These are phyloP conservation scores for Coprinellus aureogranulatus DNA, from an alignment of 768 basidiomycete species.

Conservation along the genomic window DNA sequence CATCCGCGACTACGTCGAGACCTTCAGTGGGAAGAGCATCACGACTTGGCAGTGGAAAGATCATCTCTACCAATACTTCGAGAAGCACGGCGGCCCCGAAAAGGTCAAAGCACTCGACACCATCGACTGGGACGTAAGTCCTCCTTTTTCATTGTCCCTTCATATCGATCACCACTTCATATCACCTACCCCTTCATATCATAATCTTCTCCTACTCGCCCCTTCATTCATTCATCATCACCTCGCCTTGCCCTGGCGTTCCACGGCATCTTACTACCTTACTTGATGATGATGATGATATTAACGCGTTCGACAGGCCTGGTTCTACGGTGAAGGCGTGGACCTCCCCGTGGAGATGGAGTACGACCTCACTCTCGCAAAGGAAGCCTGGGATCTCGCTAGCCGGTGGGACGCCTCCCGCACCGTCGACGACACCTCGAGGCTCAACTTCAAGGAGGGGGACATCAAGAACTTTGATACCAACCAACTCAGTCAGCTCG, in stretches of 20 bases:
- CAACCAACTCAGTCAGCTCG: slow-evolving; percentile 67
- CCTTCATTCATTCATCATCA: background rate
- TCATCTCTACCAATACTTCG: slow-evolving; percentile 73
- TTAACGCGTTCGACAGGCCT: slow-evolving; percentile 44
- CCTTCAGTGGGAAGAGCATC: slow-evolving; percentile 80
- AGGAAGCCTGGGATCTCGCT: slow-evolving; percentile 69
- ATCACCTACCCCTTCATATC: background rate
- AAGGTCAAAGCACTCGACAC: slow-evolving; percentile 64
- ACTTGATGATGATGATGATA: too few relatives aligned
- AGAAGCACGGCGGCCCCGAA: slow-evolving; percentile 52
- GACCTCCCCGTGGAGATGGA: slow-evolving; percentile 70
- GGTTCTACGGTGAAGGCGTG: slow-evolving; percentile 79
- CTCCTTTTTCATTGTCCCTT: background rate
- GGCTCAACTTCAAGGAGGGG: slow-evolving; percentile 51
- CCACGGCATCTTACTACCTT: background rate
- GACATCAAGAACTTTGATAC: slow-evolving; percentile 69
- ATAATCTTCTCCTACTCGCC: background rate
- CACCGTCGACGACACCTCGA: slow-evolving; percentile 35
- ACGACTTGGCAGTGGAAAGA: slow-evolving; percentile 81
- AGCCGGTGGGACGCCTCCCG: slow-evolving; percentile 71
- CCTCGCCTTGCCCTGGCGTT: background rate
- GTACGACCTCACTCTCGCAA: slow-evolving; percentile 72
- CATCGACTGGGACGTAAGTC: slow-evolving; percentile 75
- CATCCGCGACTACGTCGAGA: slow-evolving; percentile 75
- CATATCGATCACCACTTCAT: background rate